These are phyloP conservation scores for Ceratobasidium papillatum DNA, from an alignment of 1,284 basidiomycete genomes.

Conservation along the genomic window DNA sequence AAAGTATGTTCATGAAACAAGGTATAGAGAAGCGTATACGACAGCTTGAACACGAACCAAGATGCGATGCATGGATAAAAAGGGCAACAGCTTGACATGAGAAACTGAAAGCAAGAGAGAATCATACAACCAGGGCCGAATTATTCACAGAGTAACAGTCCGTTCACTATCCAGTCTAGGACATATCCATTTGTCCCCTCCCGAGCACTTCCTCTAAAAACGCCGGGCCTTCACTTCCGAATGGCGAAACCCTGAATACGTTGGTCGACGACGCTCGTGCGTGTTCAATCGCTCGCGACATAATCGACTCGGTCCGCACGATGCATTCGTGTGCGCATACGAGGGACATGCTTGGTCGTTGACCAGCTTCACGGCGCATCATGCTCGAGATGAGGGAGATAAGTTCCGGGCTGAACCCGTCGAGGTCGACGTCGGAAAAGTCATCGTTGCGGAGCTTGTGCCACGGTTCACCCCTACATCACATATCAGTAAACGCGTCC, in stretches of 20 bases:
- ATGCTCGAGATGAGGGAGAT: conserved; percentile 76
- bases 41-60: conserved; percentile 12
- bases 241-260: conserved; percentile 70
- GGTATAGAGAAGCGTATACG: background rate
- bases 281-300: conserved; percentile 62
- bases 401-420: conserved; percentile 75
- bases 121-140: conserved; percentile 2
- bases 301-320: conserved; percentile 67
- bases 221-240: conserved; percentile 64
- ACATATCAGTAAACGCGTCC: conserved; percentile 20
- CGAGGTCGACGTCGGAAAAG: conserved; percentile 85
- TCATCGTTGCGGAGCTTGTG: conserved; percentile 92
- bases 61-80: background rate
- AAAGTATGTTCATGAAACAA: conserved; percentile 31
- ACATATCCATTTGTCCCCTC: conserved; percentile 25
- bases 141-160: conserved; percentile 13
- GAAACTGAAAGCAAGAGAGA: conserved; percentile 2
- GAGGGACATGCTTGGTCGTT: conserved; percentile 67
- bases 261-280: conserved; percentile 51
- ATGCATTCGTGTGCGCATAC: conserved; percentile 75
- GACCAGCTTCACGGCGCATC: conserved; percentile 76
- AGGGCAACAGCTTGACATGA: background rate
- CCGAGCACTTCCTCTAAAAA: conserved; percentile 72
- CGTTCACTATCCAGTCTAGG: conserved; percentile 7
- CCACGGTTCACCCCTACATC: conserved; percentile 84